phyloP scores from a whole-genome alignment of 2,329 filamentous ascomycete genomes.

The Fusarium foetens region DNA sequence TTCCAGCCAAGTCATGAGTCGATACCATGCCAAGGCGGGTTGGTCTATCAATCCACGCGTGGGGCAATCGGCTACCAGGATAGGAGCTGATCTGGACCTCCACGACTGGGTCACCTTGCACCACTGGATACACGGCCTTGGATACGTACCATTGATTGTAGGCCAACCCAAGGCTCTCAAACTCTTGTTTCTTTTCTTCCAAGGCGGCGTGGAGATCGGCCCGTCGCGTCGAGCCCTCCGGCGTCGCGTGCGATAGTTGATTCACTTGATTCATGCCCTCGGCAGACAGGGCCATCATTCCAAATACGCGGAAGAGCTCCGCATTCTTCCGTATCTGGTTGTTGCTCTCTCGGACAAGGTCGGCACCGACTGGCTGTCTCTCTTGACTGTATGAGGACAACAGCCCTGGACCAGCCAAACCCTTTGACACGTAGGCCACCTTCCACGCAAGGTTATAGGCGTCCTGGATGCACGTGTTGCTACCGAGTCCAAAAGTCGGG shows the following conservation, averaged over 20 bases:
- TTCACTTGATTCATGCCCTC: background rate
- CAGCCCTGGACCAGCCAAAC: rapidly evolving
- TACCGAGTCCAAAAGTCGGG: rapidly evolving
- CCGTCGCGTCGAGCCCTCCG: rapidly evolving
- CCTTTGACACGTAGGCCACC: rapidly evolving
- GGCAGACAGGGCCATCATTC: background rate
- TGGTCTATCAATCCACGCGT: background rate
- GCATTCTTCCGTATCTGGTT: background rate
- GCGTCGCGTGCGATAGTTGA: background rate
- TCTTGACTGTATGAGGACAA: background rate
- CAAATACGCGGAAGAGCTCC: background rate
- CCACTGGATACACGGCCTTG: rapidly evolving
- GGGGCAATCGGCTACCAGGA: background rate
- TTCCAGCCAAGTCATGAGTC: background rate
- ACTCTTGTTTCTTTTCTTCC: background rate
- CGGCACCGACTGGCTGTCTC: background rate
- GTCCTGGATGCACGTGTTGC: background rate
- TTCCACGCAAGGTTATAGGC: background rate
- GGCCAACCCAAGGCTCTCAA: background rate
- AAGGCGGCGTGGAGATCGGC: rapidly evolving
- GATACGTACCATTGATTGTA: background rate
- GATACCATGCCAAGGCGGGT: background rate
- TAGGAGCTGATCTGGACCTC: background rate
- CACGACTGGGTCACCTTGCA: background rate
- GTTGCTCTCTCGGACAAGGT: background rate